Conservation (phyloP, 139 green algal species). For the Tetradesmus obliquus region DNA sequence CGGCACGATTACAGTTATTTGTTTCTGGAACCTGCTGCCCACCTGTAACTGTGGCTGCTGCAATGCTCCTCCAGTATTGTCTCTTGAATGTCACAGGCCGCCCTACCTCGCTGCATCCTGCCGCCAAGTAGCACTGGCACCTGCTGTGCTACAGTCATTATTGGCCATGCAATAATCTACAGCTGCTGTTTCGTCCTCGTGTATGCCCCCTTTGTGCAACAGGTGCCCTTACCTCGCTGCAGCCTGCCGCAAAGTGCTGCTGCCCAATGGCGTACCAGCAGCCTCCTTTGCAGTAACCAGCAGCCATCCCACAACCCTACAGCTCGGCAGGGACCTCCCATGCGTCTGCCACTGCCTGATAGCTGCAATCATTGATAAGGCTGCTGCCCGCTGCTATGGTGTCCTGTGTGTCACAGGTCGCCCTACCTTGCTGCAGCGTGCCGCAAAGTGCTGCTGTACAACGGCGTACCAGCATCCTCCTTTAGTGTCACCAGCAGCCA, state of each 20-base stretch:
- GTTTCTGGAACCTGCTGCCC: too few relatives aligned
- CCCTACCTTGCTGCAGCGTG: slow-evolving; percentile 23
- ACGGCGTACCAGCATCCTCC: neutral
- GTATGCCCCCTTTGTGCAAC: neutral
- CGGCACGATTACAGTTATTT: too few relatives aligned
- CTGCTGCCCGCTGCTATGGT: too few relatives aligned
- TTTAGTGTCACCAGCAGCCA: neutral
- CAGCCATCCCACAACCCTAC: neutral
- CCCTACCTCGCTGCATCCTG: neutral
- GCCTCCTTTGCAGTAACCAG: neutral
- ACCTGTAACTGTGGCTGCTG: too few relatives aligned
- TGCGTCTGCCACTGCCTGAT: slow-evolving; percentile 17
- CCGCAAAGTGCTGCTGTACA: neutral
- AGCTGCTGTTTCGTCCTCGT: neutral
- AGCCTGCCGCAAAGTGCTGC: neutral
- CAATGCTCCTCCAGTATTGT: too few relatives aligned
- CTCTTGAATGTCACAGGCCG: too few relatives aligned
- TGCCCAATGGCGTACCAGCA: neutral
- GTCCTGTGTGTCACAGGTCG: too few relatives aligned
- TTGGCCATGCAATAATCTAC: too few relatives aligned
- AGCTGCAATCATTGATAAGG: slow-evolving; percentile 15
- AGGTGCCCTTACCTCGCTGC: neutral
- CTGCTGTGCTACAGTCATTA: too few relatives aligned
- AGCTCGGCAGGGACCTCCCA: neutral
- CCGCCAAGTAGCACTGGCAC: too few relatives aligned